Percentiles rank a stretch among this genome's conserved stretches.
Conservation (phyloP, 768 basidiomycete species). For the Agrocybe praecox region DNA sequence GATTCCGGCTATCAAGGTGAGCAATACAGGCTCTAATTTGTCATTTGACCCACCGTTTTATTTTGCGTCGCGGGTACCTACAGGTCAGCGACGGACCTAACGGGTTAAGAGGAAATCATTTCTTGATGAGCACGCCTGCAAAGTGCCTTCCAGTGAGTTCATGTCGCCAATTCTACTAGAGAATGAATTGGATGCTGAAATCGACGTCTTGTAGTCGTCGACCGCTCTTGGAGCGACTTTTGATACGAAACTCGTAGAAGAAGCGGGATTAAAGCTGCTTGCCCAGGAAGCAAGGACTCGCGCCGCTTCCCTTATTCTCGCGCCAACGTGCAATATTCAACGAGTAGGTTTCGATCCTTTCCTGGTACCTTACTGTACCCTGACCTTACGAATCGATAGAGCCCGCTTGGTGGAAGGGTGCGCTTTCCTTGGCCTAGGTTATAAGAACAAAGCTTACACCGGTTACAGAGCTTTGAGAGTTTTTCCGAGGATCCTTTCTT, state of each 20-base stretch:
- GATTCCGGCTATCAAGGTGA: constrained; percentile 70
- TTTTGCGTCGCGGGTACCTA: too few species aligned
- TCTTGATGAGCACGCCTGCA: constrained; percentile 81
- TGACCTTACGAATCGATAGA: constrained; percentile 36
- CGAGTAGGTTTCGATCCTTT: constrained; percentile 43
- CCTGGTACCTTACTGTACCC: not conserved
- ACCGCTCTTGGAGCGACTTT: constrained; percentile 80
- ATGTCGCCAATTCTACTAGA: too few species aligned
- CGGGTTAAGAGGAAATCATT: constrained; percentile 72
- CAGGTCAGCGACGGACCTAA: constrained; percentile 84
- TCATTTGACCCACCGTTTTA: too few species aligned
- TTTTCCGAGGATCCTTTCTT: constrained; percentile 81
- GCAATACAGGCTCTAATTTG: too few species aligned
- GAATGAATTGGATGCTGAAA: too few species aligned
- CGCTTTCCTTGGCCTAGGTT: not conserved
- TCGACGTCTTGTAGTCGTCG: constrained; percentile 44
- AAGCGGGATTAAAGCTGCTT: constrained; percentile 64
- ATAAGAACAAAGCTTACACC: not conserved
- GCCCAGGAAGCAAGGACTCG: constrained; percentile 74
- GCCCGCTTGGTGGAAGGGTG: constrained; percentile 71
- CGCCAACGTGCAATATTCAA: constrained; percentile 86
- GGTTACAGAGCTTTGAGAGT: constrained; percentile 65
- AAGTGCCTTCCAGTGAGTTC: constrained; percentile 70
- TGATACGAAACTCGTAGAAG: constrained; percentile 64
- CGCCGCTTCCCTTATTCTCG: constrained; percentile 70